Evolutionary conservation across 225 moss, liverwort and hornwort species (phyloP).

Genomic region (Pseudoscleropodium purum): DNA sequence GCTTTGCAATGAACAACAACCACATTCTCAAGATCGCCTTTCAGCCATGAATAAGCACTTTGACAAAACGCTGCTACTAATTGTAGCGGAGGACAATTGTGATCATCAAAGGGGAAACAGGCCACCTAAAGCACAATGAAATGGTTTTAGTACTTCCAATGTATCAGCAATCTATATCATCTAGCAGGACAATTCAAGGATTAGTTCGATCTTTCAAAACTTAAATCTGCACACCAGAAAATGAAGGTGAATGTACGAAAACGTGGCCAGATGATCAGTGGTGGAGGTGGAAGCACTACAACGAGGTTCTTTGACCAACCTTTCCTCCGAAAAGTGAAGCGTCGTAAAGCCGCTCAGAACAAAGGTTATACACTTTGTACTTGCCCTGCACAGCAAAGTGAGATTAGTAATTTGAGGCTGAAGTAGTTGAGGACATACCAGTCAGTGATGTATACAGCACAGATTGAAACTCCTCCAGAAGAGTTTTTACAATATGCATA

Average conservation of each 20-base stretch:
- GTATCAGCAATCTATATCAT: neutral
- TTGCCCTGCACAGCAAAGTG: conserved; percentile 55
- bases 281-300: neutral
- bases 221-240: neutral
- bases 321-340: conserved; percentile 96
- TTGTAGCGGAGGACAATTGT: conserved; percentile 92
- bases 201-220: neutral
- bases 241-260: neutral
- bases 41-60: conserved; percentile 96
- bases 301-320: conserved; percentile 25
- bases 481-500: neutral
- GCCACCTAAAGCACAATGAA: conserved; percentile 59
- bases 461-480: neutral
- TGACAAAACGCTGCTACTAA: conserved; percentile 80
- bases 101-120: conserved; percentile 94
- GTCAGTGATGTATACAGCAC: neutral
- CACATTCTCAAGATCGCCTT: conserved; percentile 96
- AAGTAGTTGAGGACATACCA: neutral
- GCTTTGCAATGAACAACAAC: conserved; percentile 99
- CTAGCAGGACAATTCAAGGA: neutral
- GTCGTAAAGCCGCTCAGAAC: conserved; percentile 97
- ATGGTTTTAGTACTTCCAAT: neutral
- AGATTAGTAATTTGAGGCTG: neutral
- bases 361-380: conserved; percentile 98
- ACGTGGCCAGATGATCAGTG: neutral